Evolutionary conservation across 805 yeast genomes (phyloP), one percentile per base, ranked within the genome.

Genomic region (Candida stauntonica): DNA sequence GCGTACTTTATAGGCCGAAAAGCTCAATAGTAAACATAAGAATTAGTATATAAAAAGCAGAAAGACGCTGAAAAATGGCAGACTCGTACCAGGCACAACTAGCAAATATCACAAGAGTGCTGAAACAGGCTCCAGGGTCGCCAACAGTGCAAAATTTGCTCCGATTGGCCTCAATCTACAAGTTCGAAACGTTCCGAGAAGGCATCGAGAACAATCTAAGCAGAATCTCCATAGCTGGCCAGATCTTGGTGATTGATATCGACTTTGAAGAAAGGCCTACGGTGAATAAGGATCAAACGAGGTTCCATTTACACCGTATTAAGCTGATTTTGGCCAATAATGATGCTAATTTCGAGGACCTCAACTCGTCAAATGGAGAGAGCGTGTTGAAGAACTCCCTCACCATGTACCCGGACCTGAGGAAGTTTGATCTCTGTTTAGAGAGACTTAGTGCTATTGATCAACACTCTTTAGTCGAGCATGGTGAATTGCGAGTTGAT

Each of bases 201-300:
- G 34, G 41, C 3, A 32, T 51, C 7, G 40, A 48, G 16, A 41
- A 44, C 17, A 39, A 36, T 17, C 21, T 36, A 13, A 39, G 45
- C 13, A 36, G 58, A 16, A 32, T 55, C 11, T 49, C 55, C 18
- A 52, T 55, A 12, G 58, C 56, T 15, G 60, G 58, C 3, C 55
- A 54, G 44, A 54, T 55, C 19, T 34, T 55, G 8, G 58, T 54
- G 13, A 47, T 54, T 7, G 60, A 55, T 28, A 47, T 55, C 16
- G 60, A 55, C 27, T 54, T 47, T 30, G 36, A 34, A 7, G 50
- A 48, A 17, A 26, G 20, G 15, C 36, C 32, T 1, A 19, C 41
- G 2, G 16, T 17, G 16, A 33, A 7, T 4, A 48, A 43, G 33
- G 40, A 44, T 14, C 40, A 44, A 33, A 42, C 52, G 16, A 33